These are phyloP conservation scores for Aspergillus bridgeri DNA, from an alignment of 495 filamentous ascomycete species.

Conservation along the genomic window DNA sequence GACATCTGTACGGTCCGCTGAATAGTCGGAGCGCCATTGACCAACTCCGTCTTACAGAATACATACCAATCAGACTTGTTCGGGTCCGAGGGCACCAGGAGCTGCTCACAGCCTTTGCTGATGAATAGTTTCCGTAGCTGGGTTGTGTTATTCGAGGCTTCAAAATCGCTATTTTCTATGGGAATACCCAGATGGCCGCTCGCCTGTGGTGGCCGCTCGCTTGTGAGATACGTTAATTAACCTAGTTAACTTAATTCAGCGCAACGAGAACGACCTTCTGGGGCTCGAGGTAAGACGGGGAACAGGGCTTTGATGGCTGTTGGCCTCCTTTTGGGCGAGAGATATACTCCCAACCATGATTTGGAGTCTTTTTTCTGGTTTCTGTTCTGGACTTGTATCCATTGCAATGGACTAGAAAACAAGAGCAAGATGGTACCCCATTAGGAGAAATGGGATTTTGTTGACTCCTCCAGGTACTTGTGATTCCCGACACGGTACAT, in stretches of 20 bases:
- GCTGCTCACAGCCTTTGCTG: background rate
- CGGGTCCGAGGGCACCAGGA: conserved; percentile 1
- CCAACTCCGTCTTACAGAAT: background rate
- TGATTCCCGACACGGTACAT: no score
- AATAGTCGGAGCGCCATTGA: background rate
- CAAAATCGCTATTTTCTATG: no score
- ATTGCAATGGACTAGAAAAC: conserved; percentile 27
- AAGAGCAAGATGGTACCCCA: conserved; percentile 1
- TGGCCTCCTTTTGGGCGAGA: conserved; percentile 18
- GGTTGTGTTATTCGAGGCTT: no score
- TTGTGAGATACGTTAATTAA: no score
- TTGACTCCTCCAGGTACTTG: no score
- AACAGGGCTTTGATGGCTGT: conserved; percentile 34
- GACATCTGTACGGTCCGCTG: background rate
- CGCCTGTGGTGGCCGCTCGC: no score
- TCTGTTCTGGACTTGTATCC: conserved; percentile 46
- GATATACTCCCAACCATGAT: conserved; percentile 24
- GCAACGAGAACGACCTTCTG: conserved; percentile 15
- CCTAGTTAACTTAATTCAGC: no score
- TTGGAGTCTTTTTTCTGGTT: conserved; percentile 56
- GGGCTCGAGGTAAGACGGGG: conserved; percentile 18
- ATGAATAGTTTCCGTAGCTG: conserved; percentile 1
- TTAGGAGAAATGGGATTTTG: conserved; percentile 30
- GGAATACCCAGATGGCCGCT: no score
- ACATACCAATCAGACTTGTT: conserved; percentile 4